Base-by-base conservation (phyloP, 148 eudicot genomes). In the Nepenthes gracilis region DNA sequence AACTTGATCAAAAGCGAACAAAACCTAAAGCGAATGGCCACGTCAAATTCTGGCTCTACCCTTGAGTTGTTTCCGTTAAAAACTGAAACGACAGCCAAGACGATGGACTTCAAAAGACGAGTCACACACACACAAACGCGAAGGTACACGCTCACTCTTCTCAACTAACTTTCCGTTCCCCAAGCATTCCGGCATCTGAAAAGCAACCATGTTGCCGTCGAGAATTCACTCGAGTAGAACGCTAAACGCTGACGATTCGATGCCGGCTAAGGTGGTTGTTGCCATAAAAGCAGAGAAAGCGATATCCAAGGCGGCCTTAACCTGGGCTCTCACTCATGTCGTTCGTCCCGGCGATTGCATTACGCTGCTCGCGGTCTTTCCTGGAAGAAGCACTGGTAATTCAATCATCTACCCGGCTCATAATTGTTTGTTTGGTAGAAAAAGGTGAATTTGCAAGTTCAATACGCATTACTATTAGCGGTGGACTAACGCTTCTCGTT, bases 301-400 rank as follows among this genome's bases (percentile, higher is more conserved):
- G 57, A 80, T 90, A 65, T 75, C 85, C 5, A 82, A 83, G 62
- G 73, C 77, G 2, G 88, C 83, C 48, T 72, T 90, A 32, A 73
- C 88, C 59, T 90, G 97, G 97, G 91, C 97, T 10, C 83, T 90
- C 9, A 75, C 83, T 58, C 95, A 86, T 70, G 90, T 83, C 1
- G 91, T 72, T 53, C 83, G 75, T 6, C 90, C 91, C 7, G 86
- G 91, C 2, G 91, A 84, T 37, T 82, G 77, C 77, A 69, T 90
- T 66, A 78, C 79, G n/a, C 70, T 90, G 58, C 95, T 90, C 38
- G 97, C 95, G 3, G 84, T 90, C 35, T 70, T 77, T 45, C 71
- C 81, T 37, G 82, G 70, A 47, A 65, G 60, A 9, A 70, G 71
- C 60, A n/a, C 84, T 0, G 77, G 86, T 70, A 55, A 6, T 33